phyloP scores from a whole-genome alignment of 306 rosid species.

The Cucurbita maxima region DNA sequence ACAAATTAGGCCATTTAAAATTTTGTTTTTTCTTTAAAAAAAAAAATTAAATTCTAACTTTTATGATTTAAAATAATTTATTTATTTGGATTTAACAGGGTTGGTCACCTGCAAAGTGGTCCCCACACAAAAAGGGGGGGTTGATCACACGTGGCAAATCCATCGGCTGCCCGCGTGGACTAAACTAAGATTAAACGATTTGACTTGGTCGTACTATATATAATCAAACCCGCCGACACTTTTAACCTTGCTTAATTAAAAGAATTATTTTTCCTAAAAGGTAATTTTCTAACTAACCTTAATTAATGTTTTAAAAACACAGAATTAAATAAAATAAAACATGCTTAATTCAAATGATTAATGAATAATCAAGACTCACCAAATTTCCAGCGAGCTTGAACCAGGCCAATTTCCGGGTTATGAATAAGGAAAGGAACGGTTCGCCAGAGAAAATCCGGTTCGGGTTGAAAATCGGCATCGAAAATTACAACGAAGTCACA shows the following conservation, averaged over 20 bases:
- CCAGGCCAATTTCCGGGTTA: constrained; percentile 33
- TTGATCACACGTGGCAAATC: not conserved
- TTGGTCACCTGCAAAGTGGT: not conserved
- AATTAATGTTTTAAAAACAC: too few relatives aligned
- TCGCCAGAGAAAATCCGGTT: constrained; percentile 41
- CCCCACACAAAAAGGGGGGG: not conserved
- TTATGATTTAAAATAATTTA: too few relatives aligned
- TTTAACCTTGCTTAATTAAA: not conserved
- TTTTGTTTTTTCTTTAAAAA: not conserved
- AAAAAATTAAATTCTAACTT: not conserved
- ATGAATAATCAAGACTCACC: constrained; percentile 14
- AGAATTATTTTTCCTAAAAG: not conserved
- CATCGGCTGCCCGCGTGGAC: not conserved
- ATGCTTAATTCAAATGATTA: too few relatives aligned
- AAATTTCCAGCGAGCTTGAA: constrained; percentile 54
- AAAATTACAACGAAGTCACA: constrained; percentile 50
- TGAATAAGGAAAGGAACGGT: constrained; percentile 39
- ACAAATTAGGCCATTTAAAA: not conserved
- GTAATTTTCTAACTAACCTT: too few relatives aligned
- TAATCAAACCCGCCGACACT: not conserved
- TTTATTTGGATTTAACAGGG: not conserved
- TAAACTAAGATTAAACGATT: not conserved
- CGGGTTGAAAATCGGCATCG: constrained; percentile 61
- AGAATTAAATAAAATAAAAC: too few relatives aligned
- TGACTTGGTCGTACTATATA: not conserved